Conservation (phyloP, 2,329 filamentous ascomycete species). For the Cladosporium sp. region DNA sequence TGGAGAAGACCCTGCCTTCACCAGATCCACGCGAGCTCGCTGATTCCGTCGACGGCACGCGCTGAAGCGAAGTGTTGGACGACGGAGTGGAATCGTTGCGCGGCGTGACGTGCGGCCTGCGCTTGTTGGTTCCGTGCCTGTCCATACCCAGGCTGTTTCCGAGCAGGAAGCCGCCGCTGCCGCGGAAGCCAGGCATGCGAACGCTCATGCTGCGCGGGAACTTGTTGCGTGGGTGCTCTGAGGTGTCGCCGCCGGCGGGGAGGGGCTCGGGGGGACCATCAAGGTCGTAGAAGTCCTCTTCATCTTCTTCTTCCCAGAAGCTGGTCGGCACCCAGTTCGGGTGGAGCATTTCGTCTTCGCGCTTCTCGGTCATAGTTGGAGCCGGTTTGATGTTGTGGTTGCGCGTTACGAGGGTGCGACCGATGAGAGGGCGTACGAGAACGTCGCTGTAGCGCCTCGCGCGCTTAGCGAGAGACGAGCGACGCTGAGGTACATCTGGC, state of each 20-base stretch:
- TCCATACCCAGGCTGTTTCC: conserved; percentile 53
- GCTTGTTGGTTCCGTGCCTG: conserved; percentile 38
- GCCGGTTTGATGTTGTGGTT: conserved; percentile 14
- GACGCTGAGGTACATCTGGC: conserved; percentile 22
- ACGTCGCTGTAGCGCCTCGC: conserved; percentile 42
- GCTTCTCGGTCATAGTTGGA: conserved; percentile 16
- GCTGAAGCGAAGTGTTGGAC: neutral
- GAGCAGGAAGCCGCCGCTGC: conserved; percentile 42
- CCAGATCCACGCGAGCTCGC: conserved; percentile 2
- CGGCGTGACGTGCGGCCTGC: conserved; percentile 35
- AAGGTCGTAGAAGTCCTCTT: conserved; percentile 22
- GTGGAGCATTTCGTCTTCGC: conserved; percentile 42
- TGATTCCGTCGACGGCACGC: conserved; percentile 1
- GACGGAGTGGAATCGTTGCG: neutral
- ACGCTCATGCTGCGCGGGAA: conserved; percentile 28
- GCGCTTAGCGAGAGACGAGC: conserved; percentile 36
- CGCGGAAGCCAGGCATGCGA: conserved; percentile 34
- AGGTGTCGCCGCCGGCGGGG: conserved; percentile 42
- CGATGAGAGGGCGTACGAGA: conserved; percentile 37
- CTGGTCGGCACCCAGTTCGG: conserved; percentile 58
- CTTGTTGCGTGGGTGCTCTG: conserved; percentile 21
- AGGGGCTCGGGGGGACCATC: conserved; percentile 27
- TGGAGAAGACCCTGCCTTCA: conserved; percentile 10
- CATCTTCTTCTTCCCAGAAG: conserved; percentile 55
- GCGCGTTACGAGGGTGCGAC: conserved; percentile 14